These are phyloP conservation scores for Gryganskiella cystojenkinii DNA, from an alignment of 192 early-diverging fungal genomes.

Conservation along the genomic window DNA sequence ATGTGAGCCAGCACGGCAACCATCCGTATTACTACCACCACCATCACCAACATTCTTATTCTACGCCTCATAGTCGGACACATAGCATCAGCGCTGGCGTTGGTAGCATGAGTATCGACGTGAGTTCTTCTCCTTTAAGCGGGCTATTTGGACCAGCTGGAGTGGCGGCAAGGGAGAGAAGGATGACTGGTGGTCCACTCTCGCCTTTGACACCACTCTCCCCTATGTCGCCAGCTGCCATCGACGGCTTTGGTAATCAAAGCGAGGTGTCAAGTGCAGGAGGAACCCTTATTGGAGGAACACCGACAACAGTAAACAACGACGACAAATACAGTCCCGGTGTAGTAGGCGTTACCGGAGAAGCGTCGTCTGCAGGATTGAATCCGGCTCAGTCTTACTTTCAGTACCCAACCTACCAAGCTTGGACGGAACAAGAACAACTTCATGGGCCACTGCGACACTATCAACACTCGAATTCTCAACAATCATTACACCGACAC, in stretches of 20 bases:
- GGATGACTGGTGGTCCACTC: constrained; percentile 17
- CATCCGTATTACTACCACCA: constrained; percentile 28
- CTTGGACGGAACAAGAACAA: no score
- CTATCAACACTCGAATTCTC: neutral
- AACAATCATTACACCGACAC: constrained; percentile 9
- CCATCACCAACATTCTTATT: neutral
- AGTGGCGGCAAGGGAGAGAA: neutral
- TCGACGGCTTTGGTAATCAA: neutral
- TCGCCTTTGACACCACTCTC: constrained; percentile 40
- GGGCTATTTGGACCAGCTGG: constrained; percentile 1
- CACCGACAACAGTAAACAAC: neutral
- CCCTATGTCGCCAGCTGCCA: constrained; percentile 27
- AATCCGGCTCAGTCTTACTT: neutral
- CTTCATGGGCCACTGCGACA: neutral
- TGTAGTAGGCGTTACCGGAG: no score
- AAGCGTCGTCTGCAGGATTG: no score
- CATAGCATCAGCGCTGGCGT: constrained; percentile 50
- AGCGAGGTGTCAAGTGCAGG: constrained; percentile 22
- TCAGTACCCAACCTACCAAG: neutral
- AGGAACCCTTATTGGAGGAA: no score
- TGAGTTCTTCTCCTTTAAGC: neutral
- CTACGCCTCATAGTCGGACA: constrained; percentile 32
- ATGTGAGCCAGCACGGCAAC: constrained; percentile 20
- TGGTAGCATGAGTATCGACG: constrained; percentile 31
- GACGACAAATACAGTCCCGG: no score